Evolutionary conservation across 2,329 filamentous ascomycete species (phyloP), one percentile per base, ranked within the genome.

Genomic region (Aspergillus sp.): DNA sequence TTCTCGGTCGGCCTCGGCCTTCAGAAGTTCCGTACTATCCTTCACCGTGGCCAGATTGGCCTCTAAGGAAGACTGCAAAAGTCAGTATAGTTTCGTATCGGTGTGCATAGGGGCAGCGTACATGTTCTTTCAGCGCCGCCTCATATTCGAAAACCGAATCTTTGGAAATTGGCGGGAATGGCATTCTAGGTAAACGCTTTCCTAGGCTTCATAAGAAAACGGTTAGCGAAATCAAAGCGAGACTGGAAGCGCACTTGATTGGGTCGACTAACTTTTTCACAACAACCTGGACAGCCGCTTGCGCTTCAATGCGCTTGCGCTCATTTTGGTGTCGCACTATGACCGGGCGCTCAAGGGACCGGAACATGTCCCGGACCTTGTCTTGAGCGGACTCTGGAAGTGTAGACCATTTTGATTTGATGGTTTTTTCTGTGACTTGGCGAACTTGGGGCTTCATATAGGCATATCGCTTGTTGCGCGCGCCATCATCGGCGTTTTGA

Each of bases 331-430:
- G 75, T 18, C 74, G 72, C 46, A 76, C 72, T 20, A 79, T 77
- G n/a, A 78, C 77, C 32, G 77, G 77, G 11, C 77, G 70, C 58
- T 79, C 77, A 11, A 79, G 64, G 12, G 75, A 69, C 29, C 71
- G 71, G 52, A 80, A 77, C 62, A 80, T 71, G 45, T 75, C 75
- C 39, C 72, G 71, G 50, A 80, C 69, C 55, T 75, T 78, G 45
- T 77, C 76, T 63, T 80, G 78, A 3, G 73, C 73, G 2, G 75
- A 69, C 31, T 77, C 75, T 1, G 78, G 75, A 2, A 80, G 71
- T 5, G 78, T 76, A 12, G 74, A 71, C 78, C 78, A 80, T 73
- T 79, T 80, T 45, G 75, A 72, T 54, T 78, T 78, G 65, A 80
- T 78, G 9, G 75, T 78, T 51, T 71, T 69, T 61, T 79, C 75